phyloP scores from a whole-genome alignment of 306 rosid genomes.

The Medicago arabica region DNA sequence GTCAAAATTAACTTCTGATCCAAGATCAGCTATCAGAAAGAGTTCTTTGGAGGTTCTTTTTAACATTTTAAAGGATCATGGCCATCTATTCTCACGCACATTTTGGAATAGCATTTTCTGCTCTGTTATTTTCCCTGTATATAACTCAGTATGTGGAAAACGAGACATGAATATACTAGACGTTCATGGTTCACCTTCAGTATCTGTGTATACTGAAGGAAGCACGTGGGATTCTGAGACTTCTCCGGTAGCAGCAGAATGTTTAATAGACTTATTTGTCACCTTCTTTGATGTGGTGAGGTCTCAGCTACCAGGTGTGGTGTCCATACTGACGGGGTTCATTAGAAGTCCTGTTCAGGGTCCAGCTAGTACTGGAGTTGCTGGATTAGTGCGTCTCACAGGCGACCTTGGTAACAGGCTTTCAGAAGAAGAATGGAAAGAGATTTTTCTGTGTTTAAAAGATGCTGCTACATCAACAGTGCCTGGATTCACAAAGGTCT shows the following conservation, averaged over 20 bases:
- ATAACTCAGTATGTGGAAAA: constrained; percentile 55
- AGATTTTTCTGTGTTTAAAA: constrained; percentile 75
- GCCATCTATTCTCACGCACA: constrained; percentile 79
- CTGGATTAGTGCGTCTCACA: constrained; percentile 80
- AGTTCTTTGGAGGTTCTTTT: constrained; percentile 98
- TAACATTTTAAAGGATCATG: constrained; percentile 94
- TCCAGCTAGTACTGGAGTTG: constrained; percentile 89
- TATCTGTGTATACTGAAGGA: constrained; percentile 60
- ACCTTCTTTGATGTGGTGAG: constrained; percentile 71
- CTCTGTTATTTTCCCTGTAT: constrained; percentile 81
- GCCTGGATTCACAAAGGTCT: constrained; percentile 83
- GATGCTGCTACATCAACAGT: constrained; percentile 77
- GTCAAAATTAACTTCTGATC: constrained; percentile 92
- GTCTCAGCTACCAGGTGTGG: constrained; percentile 83
- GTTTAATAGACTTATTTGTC: constrained; percentile 80
- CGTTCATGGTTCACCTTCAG: constrained; percentile 49
- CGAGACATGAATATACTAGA: constrained; percentile 54
- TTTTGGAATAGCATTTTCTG: constrained; percentile 82
- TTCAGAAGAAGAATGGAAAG: constrained; percentile 83
- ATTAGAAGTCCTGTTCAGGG: constrained; percentile 90
- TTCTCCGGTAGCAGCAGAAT: constrained; percentile 79
- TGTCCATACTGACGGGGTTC: constrained; percentile 71
- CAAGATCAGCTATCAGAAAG: constrained; percentile 93
- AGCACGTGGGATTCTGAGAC: constrained; percentile 92
- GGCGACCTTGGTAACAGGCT: constrained; percentile 75